Percentiles rank a stretch among this genome's conserved stretches.
phyloP scores from a whole-genome alignment of 306 rosid species.

The Mimosa bimucronata region DNA sequence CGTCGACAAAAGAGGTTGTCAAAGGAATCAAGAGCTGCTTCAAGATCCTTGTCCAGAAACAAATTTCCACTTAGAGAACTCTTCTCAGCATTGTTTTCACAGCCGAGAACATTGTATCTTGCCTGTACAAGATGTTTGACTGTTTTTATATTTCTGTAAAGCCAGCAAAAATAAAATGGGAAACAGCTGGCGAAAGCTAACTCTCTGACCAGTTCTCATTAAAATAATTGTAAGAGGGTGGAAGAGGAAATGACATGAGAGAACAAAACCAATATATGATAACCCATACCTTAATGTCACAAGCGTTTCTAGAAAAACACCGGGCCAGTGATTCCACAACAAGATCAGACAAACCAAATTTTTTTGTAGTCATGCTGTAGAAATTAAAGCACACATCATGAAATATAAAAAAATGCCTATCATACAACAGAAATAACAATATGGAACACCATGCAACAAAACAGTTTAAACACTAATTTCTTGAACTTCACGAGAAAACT shows the following conservation, averaged over 20 bases:
- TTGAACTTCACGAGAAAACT: neutral
- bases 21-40: constrained; percentile 96
- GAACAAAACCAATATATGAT: neutral
- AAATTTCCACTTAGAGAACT: constrained; percentile 59
- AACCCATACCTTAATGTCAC: constrained; percentile 75
- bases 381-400: constrained; percentile 40
- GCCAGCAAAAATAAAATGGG: constrained; percentile 93
- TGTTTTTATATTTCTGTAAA: constrained; percentile 95
- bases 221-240: constrained; percentile 41
- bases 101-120: constrained; percentile 70
- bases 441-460: constrained; percentile 15
- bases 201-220: constrained; percentile 70
- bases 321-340: constrained; percentile 77
- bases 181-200: constrained; percentile 86
- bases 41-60: constrained; percentile 91
- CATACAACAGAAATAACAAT: constrained; percentile 23
- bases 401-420: constrained; percentile 34
- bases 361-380: constrained; percentile 78
- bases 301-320: constrained; percentile 77
- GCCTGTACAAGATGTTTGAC: constrained; percentile 98
- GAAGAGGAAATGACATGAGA: constrained; percentile 33
- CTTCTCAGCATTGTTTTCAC: constrained; percentile 62
- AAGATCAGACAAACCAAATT: constrained; percentile 73
- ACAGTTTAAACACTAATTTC: constrained; percentile 14
- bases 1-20: constrained; percentile 98